Conservation (phyloP, 208 protist species). For the Phytomonas sp. region DNA sequence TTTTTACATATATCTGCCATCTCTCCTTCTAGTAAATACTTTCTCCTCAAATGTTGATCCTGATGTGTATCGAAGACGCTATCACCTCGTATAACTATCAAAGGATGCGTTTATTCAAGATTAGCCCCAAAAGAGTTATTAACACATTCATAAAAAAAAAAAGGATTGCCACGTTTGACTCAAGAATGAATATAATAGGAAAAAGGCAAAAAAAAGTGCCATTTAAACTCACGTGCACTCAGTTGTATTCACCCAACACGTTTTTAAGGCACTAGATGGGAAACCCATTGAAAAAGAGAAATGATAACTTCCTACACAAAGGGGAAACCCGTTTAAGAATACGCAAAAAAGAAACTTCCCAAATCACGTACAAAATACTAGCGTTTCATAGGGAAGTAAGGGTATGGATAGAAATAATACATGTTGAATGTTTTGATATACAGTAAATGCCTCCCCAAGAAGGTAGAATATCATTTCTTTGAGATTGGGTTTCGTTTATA, state of each 20-base stretch:
- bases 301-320: background rate
- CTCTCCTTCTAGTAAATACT: background rate
- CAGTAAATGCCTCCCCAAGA: background rate
- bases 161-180: background rate
- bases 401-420: background rate
- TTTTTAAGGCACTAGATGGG: background rate
- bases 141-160: background rate
- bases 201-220: background rate
- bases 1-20: background rate
- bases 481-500: background rate
- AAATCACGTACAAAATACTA: background rate
- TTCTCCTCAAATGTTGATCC: background rate
- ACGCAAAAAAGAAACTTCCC: slow-evolving; percentile 11
- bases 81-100: background rate
- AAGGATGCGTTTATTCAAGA: background rate
- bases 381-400: background rate
- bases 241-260: background rate
- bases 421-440: background rate
- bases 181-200: background rate
- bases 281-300: background rate
- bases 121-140: background rate
- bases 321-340: background rate
- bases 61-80: background rate
- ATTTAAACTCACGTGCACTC: background rate
- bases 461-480: slow-evolving; percentile 13